A percentile compares a stretch with the other conserved stretches of the same genome.
These are phyloP conservation scores for Agrostemma githago DNA, from an alignment of 148 eudicot genomes.

Conservation along the genomic window DNA sequence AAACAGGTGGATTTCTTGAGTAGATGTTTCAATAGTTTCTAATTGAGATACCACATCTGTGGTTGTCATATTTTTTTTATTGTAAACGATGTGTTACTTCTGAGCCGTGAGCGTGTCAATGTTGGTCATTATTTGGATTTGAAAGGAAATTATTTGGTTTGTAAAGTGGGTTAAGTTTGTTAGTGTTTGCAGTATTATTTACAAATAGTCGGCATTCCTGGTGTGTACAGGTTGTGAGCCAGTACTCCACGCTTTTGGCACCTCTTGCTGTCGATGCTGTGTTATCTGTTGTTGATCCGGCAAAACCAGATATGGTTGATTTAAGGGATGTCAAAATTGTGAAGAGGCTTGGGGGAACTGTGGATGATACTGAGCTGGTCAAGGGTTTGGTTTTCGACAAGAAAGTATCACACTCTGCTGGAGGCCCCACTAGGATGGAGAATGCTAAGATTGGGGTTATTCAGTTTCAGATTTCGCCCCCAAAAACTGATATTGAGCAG, in stretches of 20 bases:
- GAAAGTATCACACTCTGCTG: conserved; percentile 83
- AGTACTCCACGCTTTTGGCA: conserved; percentile 82
- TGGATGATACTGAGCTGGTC: conserved; percentile 83
- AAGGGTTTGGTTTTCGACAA: conserved; percentile 89
- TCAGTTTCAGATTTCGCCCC: conserved; percentile 95
- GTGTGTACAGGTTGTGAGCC: conserved; percentile 55
- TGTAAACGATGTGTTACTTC: not conserved
- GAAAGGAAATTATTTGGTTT: not conserved
- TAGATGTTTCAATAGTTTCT: not conserved
- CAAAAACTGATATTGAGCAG: conserved; percentile 94
- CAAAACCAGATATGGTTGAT: conserved; percentile 74
- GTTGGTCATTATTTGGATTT: not conserved
- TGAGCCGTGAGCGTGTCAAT: not conserved
- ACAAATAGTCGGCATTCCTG: not conserved
- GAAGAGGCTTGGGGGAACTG: conserved; percentile 88
- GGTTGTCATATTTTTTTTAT: not conserved
- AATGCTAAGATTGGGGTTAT: conserved; percentile 91
- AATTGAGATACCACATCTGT: not conserved
- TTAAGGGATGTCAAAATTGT: conserved; percentile 81
- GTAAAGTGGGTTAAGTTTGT: not conserved
- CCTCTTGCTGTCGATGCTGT: conserved; percentile 91
- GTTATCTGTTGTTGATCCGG: conserved; percentile 74
- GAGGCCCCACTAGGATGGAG: conserved; percentile 80
- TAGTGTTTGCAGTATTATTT: not conserved
- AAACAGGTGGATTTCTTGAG: not conserved